phyloP scores from a whole-genome alignment of 73 alveolate genomes.

The Diophrys appendiculata region DNA sequence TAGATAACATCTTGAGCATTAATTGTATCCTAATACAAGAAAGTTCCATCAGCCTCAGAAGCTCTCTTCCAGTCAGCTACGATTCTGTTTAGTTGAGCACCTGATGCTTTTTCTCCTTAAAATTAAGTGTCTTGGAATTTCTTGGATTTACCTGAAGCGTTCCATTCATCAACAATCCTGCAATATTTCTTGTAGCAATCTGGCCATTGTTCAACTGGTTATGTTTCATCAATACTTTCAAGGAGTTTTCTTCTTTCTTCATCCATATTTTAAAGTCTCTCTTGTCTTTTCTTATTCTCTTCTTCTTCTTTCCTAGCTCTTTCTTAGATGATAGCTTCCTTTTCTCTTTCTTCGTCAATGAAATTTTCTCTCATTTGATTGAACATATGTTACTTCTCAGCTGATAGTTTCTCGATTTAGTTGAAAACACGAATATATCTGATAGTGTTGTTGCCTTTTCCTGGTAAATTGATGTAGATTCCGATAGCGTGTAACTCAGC shows the following conservation, averaged over 20 bases:
- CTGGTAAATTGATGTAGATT: conserved; percentile 50
- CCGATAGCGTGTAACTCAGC: conserved; percentile 58
- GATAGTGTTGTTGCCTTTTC: conserved; percentile 36
- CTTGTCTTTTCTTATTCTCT: conserved; percentile 61
- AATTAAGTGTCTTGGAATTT: conserved; percentile 60
- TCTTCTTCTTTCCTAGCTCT: conserved; percentile 64
- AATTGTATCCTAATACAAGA: conserved; percentile 50
- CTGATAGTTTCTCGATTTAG: conserved; percentile 48
- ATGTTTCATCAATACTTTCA: conserved; percentile 41
- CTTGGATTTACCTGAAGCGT: conserved; percentile 22
- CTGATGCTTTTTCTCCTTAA: conserved; percentile 30
- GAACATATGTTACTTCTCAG: conserved; percentile 59
- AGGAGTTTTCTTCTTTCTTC: conserved; percentile 48
- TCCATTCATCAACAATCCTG: conserved; percentile 41
- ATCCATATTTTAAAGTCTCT: conserved; percentile 33
- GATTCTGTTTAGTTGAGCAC: conserved; percentile 30
- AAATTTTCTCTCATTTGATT: conserved; percentile 39
- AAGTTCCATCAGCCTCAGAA: conserved; percentile 34
- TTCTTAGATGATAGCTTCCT: conserved; percentile 43
- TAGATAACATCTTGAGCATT: conserved; percentile 63
- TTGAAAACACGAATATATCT: conserved; percentile 41
- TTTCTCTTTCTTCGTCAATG: conserved; percentile 43
- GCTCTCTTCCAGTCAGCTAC: conserved; percentile 71
- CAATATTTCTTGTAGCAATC: conserved; percentile 60
- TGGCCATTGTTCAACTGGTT: conserved; percentile 55